These are phyloP conservation scores for Taxillus chinensis DNA, from an alignment of 164 flowering plant genomes.

Conservation along the genomic window DNA sequence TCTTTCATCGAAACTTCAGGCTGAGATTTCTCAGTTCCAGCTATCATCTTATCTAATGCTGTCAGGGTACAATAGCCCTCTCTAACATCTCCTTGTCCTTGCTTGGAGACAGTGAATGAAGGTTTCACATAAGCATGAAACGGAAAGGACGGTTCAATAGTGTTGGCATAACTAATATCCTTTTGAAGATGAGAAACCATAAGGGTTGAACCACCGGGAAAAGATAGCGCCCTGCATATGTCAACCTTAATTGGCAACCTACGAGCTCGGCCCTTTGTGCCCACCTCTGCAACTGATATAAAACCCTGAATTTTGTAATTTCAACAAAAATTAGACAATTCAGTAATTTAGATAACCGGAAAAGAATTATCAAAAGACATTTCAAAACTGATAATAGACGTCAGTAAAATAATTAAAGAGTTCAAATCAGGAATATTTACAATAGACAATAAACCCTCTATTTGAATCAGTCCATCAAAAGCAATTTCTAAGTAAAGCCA, in stretches of 20 bases:
- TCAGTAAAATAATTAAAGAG: no score
- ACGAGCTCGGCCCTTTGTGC: conserved; percentile 60
- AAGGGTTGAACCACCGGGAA: conserved; percentile 89
- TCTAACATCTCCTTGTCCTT: conserved; percentile 9
- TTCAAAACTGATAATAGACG: no score
- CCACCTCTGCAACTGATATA: conserved; percentile 62
- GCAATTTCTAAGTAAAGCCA: no score
- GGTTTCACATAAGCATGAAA: conserved; percentile 15
- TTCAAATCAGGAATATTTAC: no score
- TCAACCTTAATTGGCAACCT: conserved; percentile 66
- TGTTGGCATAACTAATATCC: conserved; percentile 18
- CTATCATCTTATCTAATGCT: conserved; percentile 4
- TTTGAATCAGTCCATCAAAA: no score
- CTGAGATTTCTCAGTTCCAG: conserved; percentile 12
- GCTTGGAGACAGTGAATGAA: conserved; percentile 8
- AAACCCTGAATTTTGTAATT: conserved; percentile 55
- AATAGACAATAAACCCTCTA: no score
- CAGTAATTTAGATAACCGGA: no score
- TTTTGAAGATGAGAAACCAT: conserved; percentile 69
- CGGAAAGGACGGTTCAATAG: conserved; percentile 10
- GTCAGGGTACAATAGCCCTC: conserved; percentile 8
- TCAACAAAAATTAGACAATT: conserved; percentile 5
- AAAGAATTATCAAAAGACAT: no score
- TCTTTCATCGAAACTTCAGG: conserved; percentile 13
- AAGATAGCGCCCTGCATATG: conserved; percentile 65